Percentiles rank a stretch among this genome's conserved stretches.
Conservation (phyloP, 2,329 filamentous ascomycete species). For the Neophaeococcomyces mojaviensis region DNA sequence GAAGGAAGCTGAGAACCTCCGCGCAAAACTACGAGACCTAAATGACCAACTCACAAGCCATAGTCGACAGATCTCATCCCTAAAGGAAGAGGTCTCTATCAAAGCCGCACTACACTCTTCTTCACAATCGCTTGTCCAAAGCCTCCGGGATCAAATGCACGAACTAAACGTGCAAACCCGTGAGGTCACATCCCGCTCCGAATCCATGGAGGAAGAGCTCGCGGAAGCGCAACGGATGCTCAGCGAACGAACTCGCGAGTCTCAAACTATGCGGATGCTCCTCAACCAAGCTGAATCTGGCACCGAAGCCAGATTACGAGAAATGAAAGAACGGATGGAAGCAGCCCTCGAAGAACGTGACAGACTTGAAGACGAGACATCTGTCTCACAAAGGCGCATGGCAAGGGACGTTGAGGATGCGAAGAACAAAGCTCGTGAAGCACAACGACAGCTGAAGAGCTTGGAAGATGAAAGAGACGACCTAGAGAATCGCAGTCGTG, state of each 20-base stretch:
- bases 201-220: constrained; percentile 86
- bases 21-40: constrained; percentile 58
- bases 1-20: constrained; percentile 56
- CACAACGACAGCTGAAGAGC: constrained; percentile 67
- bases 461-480: constrained; percentile 70
- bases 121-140: constrained; percentile 76
- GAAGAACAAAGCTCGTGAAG: constrained; percentile 67
- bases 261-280: constrained; percentile 86
- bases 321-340: constrained; percentile 85
- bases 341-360: constrained; percentile 89
- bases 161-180: constrained; percentile 89
- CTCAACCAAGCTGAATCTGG: constrained; percentile 78
- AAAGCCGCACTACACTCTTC: constrained; percentile 80
- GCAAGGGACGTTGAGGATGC: constrained; percentile 82
- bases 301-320: constrained; percentile 71
- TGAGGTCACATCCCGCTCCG: constrained; percentile 72
- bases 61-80: constrained; percentile 56
- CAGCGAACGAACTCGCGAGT: constrained; percentile 80
- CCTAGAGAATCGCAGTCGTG: constrained; percentile 63
- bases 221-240: constrained; percentile 80
- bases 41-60: constrained; percentile 67
- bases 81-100: constrained; percentile 73
- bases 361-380: constrained; percentile 82
- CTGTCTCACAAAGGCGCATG: constrained; percentile 64
- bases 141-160: constrained; percentile 85